Percentiles rank a stretch among this genome's conserved stretches.
Conservation (phyloP, 2,329 filamentous ascomycete species). For the Diaporthe longicolla region DNA sequence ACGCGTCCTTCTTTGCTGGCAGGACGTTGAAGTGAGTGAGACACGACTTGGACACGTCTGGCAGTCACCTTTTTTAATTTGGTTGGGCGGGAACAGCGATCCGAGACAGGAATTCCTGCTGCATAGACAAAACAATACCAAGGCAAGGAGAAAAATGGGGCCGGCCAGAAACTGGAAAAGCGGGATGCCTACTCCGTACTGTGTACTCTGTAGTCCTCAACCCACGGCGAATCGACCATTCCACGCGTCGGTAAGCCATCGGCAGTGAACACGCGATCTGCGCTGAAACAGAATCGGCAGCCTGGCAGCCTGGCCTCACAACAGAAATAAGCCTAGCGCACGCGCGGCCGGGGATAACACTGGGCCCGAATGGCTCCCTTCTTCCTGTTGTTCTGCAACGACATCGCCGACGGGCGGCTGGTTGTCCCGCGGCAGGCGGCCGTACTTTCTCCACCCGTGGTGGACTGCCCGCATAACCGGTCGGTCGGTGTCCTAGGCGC, state of each 20-base stretch:
- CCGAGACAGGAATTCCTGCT: constrained; percentile 5
- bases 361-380: not conserved
- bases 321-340: not conserved
- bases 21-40: not conserved
- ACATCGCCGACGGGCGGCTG: constrained; percentile 22
- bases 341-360: not conserved
- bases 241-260: not conserved
- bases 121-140: not conserved
- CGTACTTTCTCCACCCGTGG: constrained; percentile 16
- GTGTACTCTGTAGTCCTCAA: not conserved
- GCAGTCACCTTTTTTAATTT: not conserved
- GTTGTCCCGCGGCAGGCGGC: constrained; percentile 18
- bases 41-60: constrained; percentile 1
- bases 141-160: not conserved
- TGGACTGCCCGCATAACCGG: constrained; percentile 5
- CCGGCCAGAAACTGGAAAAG: not conserved
- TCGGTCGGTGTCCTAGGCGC: constrained; percentile 3
- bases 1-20: not conserved
- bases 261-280: not conserved
- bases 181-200: too few species aligned
- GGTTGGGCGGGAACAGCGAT: constrained; percentile 6
- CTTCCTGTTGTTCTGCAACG: constrained; percentile 7
- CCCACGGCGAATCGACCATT: not conserved
- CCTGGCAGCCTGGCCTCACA: not conserved
- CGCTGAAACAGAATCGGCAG: not conserved